Evolutionary conservation across 2,329 filamentous ascomycete species (phyloP), one percentile per base, ranked within the genome.

Genomic region (Aquanectria penicillioides): DNA sequence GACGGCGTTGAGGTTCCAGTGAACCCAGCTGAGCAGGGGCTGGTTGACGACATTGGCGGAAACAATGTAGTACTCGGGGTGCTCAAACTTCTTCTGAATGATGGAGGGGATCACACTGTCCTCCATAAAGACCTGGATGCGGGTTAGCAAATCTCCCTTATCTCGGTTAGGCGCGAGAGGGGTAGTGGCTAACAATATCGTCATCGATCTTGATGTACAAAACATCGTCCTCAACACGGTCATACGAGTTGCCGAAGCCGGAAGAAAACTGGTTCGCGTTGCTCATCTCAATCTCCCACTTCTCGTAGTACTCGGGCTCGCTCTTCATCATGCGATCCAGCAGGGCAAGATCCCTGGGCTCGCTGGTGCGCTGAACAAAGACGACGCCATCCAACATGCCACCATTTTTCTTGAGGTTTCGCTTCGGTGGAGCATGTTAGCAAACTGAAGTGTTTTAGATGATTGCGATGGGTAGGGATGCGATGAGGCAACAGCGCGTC

Each of bases 1-100:
- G 17, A 85, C 77, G 15, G 80, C 80, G 5, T 81, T 82, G 8
- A 82, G 74, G 55, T 84, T 83, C 66, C 79, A 81, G 63, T 87
- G 85, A 15, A 86, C 74, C 73, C 81, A 80, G 44, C 79, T 78
- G 26, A 85, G 79, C 10, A 83, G 76, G 12, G 83, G 83, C 44
- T 84, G 81, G 59, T 87, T 87, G 62, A 86, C 74, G 18, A 87
- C 76, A 61, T 87, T 86, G 46, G 83, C 83, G 3, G 82, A 83
- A 12, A 86, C 80, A 40, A 81, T 73, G 61, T 79, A 80, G 22
- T 78, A 78, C 33, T 84, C 78, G 7, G 83, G 81, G 26, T 85
- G 77, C 4, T 79, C 75, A 44, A 83, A 69, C 60, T 81, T 82
- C 17, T 81, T 83, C 61, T 82, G 81, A 23, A 86, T 77, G 6